Conservation (phyloP, 352 stramenopile genomes). For the Globisporangium echinulatum region DNA sequence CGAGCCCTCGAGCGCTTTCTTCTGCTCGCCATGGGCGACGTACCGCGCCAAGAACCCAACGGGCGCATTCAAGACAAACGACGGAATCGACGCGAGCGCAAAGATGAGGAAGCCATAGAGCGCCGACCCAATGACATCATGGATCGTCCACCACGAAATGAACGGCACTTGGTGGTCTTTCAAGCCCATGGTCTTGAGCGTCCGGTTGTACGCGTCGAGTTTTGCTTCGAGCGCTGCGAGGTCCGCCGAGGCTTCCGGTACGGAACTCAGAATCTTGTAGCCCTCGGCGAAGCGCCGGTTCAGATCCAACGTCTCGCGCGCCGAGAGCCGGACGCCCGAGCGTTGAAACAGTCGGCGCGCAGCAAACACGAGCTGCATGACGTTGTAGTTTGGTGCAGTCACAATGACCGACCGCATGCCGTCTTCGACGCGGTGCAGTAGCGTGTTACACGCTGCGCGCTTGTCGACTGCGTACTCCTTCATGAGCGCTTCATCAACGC, state of each 20-base stretch:
- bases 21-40: slow-evolving; percentile 66
- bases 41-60: slow-evolving; percentile 84
- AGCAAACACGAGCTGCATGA: slow-evolving; percentile 94
- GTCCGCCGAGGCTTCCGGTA: slow-evolving; percentile 57
- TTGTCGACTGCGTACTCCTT: slow-evolving; percentile 87
- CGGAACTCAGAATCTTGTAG: slow-evolving; percentile 76
- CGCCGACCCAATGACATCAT: slow-evolving; percentile 86
- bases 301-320: slow-evolving; percentile 89
- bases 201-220: slow-evolving; percentile 83
- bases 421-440: slow-evolving; percentile 79
- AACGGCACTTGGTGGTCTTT: slow-evolving; percentile 89
- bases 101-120: slow-evolving; percentile 83
- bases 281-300: slow-evolving; percentile 89
- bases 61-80: slow-evolving; percentile 87
- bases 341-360: slow-evolving; percentile 93
- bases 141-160: slow-evolving; percentile 83
- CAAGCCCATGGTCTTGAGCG: slow-evolving; percentile 80
- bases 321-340: slow-evolving; percentile 74
- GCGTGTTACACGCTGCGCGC: slow-evolving; percentile 70
- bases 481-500: slow-evolving; percentile 77
- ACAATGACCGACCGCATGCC: slow-evolving; percentile 93
- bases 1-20: slow-evolving; percentile 79
- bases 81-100: slow-evolving; percentile 85
- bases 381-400: slow-evolving; percentile 95
- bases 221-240: slow-evolving; percentile 57